Evolutionary conservation across 2,329 filamentous ascomycete genomes (phyloP).

Genomic region (Arthrobotrys megalospora): DNA sequence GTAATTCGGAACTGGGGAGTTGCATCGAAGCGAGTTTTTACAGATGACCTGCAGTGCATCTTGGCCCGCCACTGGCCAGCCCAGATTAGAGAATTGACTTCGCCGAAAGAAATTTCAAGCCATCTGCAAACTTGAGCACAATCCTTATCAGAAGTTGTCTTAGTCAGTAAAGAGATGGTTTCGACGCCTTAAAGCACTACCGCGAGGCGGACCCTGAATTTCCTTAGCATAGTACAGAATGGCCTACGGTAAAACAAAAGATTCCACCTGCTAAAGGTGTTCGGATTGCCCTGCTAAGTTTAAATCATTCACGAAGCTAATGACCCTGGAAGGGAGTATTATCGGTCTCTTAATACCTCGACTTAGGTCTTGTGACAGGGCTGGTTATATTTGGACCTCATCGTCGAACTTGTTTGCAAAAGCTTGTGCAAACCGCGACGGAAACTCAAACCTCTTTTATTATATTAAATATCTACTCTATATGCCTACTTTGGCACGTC

Average conservation of each 20-base stretch:
- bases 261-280: constrained; percentile 49
- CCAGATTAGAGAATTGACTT: background rate
- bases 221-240: background rate
- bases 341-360: background rate
- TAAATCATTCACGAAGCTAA: background rate
- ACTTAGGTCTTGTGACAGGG: background rate
- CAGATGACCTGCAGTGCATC: constrained; percentile 46
- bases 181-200: constrained; percentile 1
- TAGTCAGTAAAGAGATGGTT: background rate
- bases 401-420: background rate
- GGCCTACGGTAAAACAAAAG: constrained; percentile 3
- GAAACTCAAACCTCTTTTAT: background rate
- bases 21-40: constrained; percentile 40
- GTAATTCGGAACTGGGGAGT: constrained; percentile 40
- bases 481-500: constrained; percentile 1
- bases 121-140: background rate
- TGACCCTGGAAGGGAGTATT: background rate
- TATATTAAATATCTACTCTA: background rate
- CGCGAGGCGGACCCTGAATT: background rate
- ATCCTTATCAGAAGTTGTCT: constrained; percentile 1
- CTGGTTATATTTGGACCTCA: background rate
- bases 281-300: constrained; percentile 49
- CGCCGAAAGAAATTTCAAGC: background rate
- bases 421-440: background rate
- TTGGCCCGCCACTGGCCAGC: constrained; percentile 22